A percentile compares a stretch with the other conserved stretches of the same genome.
Conservation (phyloP, 345 rosid genomes). For the Leavenworthia alabamica region DNA sequence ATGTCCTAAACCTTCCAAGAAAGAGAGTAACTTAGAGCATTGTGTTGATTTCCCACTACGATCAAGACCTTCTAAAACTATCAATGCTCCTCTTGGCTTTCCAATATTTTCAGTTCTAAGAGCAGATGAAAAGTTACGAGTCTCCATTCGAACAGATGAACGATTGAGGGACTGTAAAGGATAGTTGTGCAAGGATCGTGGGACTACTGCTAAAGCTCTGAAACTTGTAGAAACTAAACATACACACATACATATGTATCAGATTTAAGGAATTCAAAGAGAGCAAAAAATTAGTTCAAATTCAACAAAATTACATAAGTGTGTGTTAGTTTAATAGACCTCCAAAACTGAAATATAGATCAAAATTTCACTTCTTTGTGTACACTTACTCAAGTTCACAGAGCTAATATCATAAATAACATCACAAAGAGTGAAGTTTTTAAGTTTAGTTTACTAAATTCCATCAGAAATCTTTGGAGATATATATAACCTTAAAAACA, state of each 20-base stretch:
- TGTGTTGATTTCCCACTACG: slow-evolving; percentile 90
- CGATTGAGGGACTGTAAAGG: slow-evolving; percentile 17
- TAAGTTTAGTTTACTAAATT: not conserved
- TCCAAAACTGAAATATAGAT: too few relatives aligned
- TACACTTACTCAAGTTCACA: not conserved
- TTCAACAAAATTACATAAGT: too few relatives aligned
- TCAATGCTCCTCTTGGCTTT: slow-evolving; percentile 67
- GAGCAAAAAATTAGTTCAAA: too few relatives aligned
- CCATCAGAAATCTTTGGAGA: not conserved
- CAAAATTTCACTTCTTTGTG: not conserved
- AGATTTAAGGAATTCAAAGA: not conserved
- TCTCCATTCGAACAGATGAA: slow-evolving; percentile 44
- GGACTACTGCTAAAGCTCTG: slow-evolving; percentile 31
- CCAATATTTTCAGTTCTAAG: not conserved
- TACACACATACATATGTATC: not conserved
- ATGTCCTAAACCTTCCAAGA: slow-evolving; percentile 65
- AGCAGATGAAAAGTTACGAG: slow-evolving; percentile 9
- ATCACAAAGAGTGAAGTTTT: not conserved
- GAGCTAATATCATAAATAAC: not conserved
- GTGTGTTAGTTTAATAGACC: too few relatives aligned
- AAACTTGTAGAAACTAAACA: slow-evolving; percentile 36
- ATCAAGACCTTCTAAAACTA: slow-evolving; percentile 89
- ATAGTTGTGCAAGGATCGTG: slow-evolving; percentile 28
- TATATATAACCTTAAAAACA: not conserved
- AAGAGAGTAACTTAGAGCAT: slow-evolving; percentile 46